A percentile compares a stretch with the other conserved stretches of the same genome.
Evolutionary conservation across 768 basidiomycete species (phyloP).

Genomic region (Gyrodon lividus): DNA sequence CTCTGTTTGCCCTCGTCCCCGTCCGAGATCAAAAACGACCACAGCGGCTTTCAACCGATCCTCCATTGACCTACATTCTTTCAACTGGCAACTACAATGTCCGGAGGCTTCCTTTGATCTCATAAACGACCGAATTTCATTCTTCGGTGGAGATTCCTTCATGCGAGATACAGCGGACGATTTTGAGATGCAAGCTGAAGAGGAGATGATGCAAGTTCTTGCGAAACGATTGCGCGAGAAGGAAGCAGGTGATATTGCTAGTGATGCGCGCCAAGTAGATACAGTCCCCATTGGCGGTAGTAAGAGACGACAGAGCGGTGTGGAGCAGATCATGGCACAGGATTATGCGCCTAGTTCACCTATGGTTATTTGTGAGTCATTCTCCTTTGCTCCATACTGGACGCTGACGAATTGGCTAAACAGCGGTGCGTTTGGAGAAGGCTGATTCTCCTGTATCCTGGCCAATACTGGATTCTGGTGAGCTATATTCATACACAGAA

Average conservation of each 20-base stretch:
- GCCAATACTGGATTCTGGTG: neutral
- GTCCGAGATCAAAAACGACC: conserved; percentile 8
- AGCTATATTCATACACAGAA: neutral
- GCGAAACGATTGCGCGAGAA: conserved; percentile 12
- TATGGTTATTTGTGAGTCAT: conserved; percentile 1
- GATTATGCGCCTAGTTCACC: conserved; percentile 2
- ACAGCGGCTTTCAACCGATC: conserved; percentile 15
- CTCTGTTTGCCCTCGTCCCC: conserved; percentile 10
- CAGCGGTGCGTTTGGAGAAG: neutral
- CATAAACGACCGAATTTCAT: conserved; percentile 36
- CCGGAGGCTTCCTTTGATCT: conserved; percentile 36
- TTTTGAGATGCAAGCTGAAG: conserved; percentile 24
- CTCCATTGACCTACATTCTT: conserved; percentile 36
- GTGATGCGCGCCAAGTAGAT: neutral
- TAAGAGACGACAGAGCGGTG: conserved; percentile 3
- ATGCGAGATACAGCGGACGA: conserved; percentile 22
- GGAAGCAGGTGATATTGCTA: neutral
- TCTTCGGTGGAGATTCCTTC: conserved; percentile 32
- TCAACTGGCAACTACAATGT: conserved; percentile 34
- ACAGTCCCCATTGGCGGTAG: neutral
- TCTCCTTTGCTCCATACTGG: neutral
- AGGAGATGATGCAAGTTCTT: conserved; percentile 22
- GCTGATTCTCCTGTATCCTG: neutral
- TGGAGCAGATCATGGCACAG: neutral
- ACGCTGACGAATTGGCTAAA: neutral